Evolutionary conservation across 805 yeast species (phyloP).

Genomic region (Komagataella mondaviorum): DNA sequence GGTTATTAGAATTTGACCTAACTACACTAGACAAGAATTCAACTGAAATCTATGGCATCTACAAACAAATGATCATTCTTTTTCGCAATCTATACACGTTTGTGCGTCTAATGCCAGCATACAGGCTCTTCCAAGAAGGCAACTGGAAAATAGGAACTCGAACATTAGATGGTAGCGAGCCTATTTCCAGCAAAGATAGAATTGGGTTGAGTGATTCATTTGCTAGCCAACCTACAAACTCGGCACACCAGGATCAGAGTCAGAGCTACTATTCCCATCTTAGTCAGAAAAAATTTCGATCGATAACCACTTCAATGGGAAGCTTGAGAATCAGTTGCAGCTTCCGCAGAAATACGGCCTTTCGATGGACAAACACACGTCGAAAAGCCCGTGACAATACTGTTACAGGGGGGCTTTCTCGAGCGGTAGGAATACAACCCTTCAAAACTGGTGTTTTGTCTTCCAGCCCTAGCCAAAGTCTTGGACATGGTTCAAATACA

Average conservation of each 20-base stretch:
- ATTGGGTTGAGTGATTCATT: conserved; percentile 58
- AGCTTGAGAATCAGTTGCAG: conserved; percentile 51
- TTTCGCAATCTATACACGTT: conserved; percentile 65
- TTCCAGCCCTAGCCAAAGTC: background rate
- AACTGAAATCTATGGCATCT: conserved; percentile 52
- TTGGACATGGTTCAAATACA: background rate
- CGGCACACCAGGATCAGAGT: conserved; percentile 7
- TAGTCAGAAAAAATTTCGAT: conserved; percentile 48
- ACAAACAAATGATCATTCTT: conserved; percentile 60
- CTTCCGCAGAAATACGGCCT: conserved; percentile 44
- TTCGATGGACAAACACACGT: conserved; percentile 23
- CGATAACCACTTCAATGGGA: conserved; percentile 69
- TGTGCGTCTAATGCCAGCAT: conserved; percentile 58
- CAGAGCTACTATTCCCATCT: conserved; percentile 27
- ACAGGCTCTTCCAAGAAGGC: conserved; percentile 25
- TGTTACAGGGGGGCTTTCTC: background rate
- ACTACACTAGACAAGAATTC: conserved; percentile 20
- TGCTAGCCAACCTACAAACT: conserved; percentile 6
- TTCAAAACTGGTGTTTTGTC: background rate
- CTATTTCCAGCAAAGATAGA: conserved; percentile 72
- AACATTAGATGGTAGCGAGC: conserved; percentile 62
- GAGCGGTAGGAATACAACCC: background rate
- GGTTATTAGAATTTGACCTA: conserved; percentile 76
- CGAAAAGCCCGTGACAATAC: background rate
- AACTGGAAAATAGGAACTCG: conserved; percentile 40